Conservation (phyloP, 805 yeast species). For the Candida chauliodis region DNA sequence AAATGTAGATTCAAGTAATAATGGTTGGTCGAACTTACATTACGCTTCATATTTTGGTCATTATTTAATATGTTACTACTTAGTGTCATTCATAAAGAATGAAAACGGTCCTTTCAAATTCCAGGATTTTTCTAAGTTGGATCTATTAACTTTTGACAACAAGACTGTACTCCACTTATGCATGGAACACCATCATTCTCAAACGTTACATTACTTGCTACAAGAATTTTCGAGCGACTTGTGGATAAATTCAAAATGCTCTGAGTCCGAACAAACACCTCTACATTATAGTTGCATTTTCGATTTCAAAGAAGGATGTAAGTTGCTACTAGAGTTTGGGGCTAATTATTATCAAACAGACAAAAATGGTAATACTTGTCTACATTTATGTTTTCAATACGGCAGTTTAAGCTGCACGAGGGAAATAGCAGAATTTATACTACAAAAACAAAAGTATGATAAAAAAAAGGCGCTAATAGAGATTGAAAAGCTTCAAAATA, state of each 20-base stretch:
- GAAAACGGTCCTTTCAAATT: conserved; percentile 11
- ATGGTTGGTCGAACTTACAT: conserved; percentile 43
- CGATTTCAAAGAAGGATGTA: conserved; percentile 36
- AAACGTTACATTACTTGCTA: conserved; percentile 39
- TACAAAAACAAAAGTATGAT: conserved; percentile 8
- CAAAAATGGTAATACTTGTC: conserved; percentile 31
- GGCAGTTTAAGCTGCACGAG: conserved; percentile 31
- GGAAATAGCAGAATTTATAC: conserved; percentile 18
- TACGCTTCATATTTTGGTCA: conserved; percentile 40
- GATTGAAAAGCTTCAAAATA: conserved; percentile 19
- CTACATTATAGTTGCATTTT: conserved; percentile 32
- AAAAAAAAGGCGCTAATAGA: conserved; percentile 11
- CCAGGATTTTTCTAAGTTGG: conserved; percentile 17
- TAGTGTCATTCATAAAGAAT: conserved; percentile 28
- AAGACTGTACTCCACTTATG: conserved; percentile 36
- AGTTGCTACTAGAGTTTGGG: conserved; percentile 37
- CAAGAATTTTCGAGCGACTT: conserved; percentile 38
- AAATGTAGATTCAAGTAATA: conserved; percentile 28
- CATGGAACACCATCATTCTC: conserved; percentile 28
- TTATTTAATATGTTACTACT: conserved; percentile 40
- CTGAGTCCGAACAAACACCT: conserved; percentile 30
- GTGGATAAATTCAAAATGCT: conserved; percentile 38
- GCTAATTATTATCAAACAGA: conserved; percentile 32
- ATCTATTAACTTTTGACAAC: conserved; percentile 35
- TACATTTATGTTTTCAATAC: conserved; percentile 37